Evolutionary conservation across 75 land plant genomes (phyloP).

Genomic region (Selaginella tamariscina): DNA sequence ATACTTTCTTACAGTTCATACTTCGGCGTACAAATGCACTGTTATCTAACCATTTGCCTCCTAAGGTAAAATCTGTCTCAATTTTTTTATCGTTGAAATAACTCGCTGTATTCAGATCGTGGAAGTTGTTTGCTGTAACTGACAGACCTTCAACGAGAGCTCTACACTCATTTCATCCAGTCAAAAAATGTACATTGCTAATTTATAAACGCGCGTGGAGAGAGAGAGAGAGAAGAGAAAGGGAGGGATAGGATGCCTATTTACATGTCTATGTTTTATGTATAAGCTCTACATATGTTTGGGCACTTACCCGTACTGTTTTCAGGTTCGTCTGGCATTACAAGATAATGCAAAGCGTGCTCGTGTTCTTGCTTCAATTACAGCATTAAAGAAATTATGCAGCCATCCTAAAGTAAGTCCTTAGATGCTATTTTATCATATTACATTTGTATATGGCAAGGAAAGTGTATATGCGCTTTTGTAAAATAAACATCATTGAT

Average conservation of each 20-base stretch:
- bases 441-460: too few relatives aligned
- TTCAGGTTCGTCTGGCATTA: constrained; percentile 59
- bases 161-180: constrained; percentile 81
- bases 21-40: constrained; percentile 89
- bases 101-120: constrained; percentile 54
- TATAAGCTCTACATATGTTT: not conserved
- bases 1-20: constrained; percentile 54
- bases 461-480: too few relatives aligned
- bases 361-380: constrained; percentile 81
- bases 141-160: constrained; percentile 62
- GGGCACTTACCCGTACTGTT: not conserved
- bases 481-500: too few relatives aligned
- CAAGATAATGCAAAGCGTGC: constrained; percentile 60
- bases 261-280: too few relatives aligned
- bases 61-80: constrained; percentile 53
- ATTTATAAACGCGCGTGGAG: constrained; percentile 2
- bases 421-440: not conserved
- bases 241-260: too few relatives aligned
- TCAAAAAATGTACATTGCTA: constrained; percentile 80
- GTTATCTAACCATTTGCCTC: constrained; percentile 89
- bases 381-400: constrained; percentile 88
- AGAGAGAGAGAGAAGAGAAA: too few relatives aligned
- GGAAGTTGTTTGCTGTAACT: constrained; percentile 95
- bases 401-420: constrained; percentile 84
- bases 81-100: not conserved